Conservation (phyloP, 805 yeast species). For the Brettanomyces custersianus region DNA sequence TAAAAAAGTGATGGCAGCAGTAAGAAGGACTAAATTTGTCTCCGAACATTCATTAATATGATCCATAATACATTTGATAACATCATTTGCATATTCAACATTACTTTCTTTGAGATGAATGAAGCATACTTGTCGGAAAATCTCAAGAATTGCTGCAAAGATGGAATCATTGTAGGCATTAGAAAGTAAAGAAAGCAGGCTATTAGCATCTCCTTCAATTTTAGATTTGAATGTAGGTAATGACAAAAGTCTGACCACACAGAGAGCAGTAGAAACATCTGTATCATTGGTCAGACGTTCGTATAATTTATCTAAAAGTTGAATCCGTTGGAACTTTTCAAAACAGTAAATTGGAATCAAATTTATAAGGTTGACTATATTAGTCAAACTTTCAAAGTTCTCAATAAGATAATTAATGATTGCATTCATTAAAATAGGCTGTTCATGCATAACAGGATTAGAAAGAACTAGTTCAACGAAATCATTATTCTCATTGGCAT, state of each 20-base stretch:
- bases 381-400: neutral
- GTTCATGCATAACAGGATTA: constrained; percentile 41
- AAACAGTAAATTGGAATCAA: constrained; percentile 44
- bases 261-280: too few species aligned
- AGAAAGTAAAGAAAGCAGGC: constrained; percentile 10
- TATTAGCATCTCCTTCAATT: constrained; percentile 31
- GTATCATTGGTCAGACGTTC: too few species aligned
- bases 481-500: constrained; percentile 9
- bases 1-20: neutral
- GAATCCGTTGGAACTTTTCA: constrained; percentile 26
- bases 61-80: neutral
- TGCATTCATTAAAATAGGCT: constrained; percentile 25
- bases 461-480: constrained; percentile 19
- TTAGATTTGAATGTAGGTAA: constrained; percentile 47
- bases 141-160: neutral
- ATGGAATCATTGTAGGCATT: neutral
- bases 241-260: constrained; percentile 33
- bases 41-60: too few species aligned
- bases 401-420: constrained; percentile 10
- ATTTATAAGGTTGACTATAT: constrained; percentile 8
- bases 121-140: neutral
- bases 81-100: neutral
- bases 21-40: too few species aligned
- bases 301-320: constrained; percentile 17
- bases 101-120: neutral